These are phyloP conservation scores for Claviceps fusiformis DNA, from an alignment of 2,329 filamentous ascomycete species.

Conservation along the genomic window DNA sequence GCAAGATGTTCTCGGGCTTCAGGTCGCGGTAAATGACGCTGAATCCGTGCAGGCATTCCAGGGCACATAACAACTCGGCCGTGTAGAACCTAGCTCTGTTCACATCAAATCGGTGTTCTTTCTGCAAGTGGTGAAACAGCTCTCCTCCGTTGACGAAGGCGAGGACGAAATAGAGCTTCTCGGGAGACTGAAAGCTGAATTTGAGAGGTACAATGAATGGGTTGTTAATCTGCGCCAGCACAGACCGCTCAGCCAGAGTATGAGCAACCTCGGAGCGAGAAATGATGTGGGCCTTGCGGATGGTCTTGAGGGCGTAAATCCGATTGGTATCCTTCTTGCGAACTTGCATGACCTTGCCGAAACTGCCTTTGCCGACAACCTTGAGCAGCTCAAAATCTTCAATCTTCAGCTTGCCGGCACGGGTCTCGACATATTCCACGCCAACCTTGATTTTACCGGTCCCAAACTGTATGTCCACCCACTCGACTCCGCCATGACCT, in stretches of 20 bases:
- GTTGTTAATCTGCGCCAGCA: constrained; percentile 98
- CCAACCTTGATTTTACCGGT: constrained; percentile 81
- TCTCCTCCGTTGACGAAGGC: constrained; percentile 98
- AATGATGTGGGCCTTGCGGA: constrained; percentile 97
- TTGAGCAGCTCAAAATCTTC: constrained; percentile 96
- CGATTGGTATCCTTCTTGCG: constrained; percentile 94
- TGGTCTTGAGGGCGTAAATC: constrained; percentile 98
- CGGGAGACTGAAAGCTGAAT: constrained; percentile 97
- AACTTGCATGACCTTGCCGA: constrained; percentile 99
- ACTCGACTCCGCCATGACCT: constrained; percentile 67
- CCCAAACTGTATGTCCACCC: constrained; percentile 83
- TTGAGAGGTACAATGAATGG: constrained; percentile 98
- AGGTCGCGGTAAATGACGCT: constrained; percentile 83
- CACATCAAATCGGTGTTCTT: constrained; percentile 94
- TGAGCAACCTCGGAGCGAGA: constrained; percentile 95
- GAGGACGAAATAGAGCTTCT: constrained; percentile 93
- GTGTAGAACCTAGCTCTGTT: constrained; percentile 96
- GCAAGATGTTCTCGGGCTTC: constrained; percentile 82
- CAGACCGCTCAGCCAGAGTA: constrained; percentile 92
- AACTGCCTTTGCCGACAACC: constrained; percentile 95
- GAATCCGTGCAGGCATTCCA: constrained; percentile 95
- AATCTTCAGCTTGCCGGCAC: constrained; percentile 77
- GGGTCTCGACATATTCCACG: constrained; percentile 89
- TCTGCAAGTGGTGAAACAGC: constrained; percentile 92
- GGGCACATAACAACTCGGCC: constrained; percentile 83